Conservation (phyloP, 2,329 filamentous ascomycete species). For the Clonostachys byssicola region DNA sequence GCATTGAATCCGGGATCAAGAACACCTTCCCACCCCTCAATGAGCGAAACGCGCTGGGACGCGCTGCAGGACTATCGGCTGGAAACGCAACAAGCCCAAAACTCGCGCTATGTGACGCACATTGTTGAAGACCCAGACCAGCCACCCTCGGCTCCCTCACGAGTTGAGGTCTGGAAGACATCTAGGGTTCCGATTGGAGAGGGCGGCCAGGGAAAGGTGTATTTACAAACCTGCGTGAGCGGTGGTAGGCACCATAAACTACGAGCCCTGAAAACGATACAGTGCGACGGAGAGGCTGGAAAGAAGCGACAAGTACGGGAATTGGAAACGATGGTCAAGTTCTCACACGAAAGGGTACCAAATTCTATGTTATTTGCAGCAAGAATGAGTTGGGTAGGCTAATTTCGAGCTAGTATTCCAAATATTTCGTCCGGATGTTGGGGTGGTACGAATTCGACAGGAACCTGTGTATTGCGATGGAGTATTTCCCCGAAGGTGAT, state of each 20-base stretch:
- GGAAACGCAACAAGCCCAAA: neutral
- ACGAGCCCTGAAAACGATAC: conserved; percentile 11
- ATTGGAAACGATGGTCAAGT: conserved; percentile 12
- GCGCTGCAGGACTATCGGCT: neutral
- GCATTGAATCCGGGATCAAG: no score
- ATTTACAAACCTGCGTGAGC: conserved; percentile 5
- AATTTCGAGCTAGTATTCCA: conserved; percentile 7
- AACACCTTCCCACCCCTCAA: no score
- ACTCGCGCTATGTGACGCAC: conserved; percentile 1
- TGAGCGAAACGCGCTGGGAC: no score
- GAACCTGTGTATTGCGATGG: conserved; percentile 14
- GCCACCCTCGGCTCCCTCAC: conserved; percentile 4
- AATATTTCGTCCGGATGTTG: conserved; percentile 13
- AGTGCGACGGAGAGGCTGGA: conserved; percentile 1
- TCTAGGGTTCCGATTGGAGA: conserved; percentile 4
- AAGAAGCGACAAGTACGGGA: conserved; percentile 8
- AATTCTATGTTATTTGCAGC: no score
- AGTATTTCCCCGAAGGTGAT: conserved; percentile 12
- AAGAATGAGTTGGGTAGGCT: no score
- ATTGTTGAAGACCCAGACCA: conserved; percentile 6
- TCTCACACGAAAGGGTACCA: conserved; percentile 11
- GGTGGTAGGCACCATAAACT: conserved; percentile 1
- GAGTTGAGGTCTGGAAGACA: conserved; percentile 7
- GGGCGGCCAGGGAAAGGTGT: conserved; percentile 9
- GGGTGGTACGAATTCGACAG: conserved; percentile 11